Base-by-base conservation (phyloP, 225 moss, liverwort and hornwort species). In the Neckera pumila region DNA sequence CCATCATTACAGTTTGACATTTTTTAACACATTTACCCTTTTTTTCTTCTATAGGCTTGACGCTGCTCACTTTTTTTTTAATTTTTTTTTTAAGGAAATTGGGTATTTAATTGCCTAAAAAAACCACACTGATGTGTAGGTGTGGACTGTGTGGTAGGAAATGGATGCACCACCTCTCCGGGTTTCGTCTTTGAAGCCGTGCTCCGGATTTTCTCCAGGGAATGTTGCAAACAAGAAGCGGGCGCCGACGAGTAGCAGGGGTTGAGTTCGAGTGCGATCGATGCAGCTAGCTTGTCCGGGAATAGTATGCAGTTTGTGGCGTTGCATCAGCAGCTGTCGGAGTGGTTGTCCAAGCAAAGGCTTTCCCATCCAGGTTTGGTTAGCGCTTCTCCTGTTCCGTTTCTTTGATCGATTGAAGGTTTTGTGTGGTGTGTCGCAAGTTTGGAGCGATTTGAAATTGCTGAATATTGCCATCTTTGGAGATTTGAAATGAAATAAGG, bases 311-410 rank as follows among this genome's bases (percentile, higher is more conserved):
- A 91, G 90, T 93, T 93, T 64, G 64, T 90, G 89, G 85, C 89
- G 82, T 88, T 90, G 94, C 95, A 95, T 81, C 92, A 96, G 84
- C 47, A 47, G 11, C 49, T 98, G 43, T 89, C 91, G 66, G 94
- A 92, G 64, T 97, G 97, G 97, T 91, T 98, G 80, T 92, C 92
- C 80, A 90, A 89, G 72, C 94, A 95, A 95, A 92, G 95, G 92
- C 45, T 96, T 98, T 70, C 98, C 97, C 16, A 93, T 78, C 36
- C 98, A 98, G 98, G 98, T 96, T 36, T 83, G 20, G 17, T 51
- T 83, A 31, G 58, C 61, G 30, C 80, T 73, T 43, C 54, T 45
- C 77, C 53, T 54, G 25, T 60, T 61, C 43, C 40, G 38, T 82
- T 80, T 19, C 79, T 85, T 78, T 58, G 64, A 36, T 71, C 53